Evolutionary conservation across 306 rosid species (phyloP).

Genomic region (Lupinus albus): DNA sequence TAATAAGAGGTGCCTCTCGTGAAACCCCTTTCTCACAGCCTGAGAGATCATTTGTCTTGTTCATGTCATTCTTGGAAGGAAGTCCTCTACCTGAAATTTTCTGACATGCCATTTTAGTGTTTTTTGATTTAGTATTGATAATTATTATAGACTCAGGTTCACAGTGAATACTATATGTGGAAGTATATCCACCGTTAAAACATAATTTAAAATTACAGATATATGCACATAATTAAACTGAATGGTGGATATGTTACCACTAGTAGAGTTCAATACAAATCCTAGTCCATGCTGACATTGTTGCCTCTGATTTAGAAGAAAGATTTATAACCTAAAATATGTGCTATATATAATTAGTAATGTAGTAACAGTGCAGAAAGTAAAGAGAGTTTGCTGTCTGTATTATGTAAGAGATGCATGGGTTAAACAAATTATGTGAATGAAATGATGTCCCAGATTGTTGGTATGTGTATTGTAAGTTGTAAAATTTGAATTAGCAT

Average conservation of each 20-base stretch:
- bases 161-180: no score
- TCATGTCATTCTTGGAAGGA: conserved; percentile 71
- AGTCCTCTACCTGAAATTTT: conserved; percentile 67
- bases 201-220: no score
- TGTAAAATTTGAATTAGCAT: neutral
- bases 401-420: conserved; percentile 34
- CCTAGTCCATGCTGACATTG: no score
- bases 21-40: conserved; percentile 99
- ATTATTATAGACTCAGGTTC: no score
- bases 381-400: conserved; percentile 14
- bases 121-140: neutral
- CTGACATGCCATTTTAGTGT: conserved; percentile 45
- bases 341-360: conserved; percentile 36
- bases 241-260: no score
- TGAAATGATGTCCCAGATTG: neutral
- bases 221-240: no score
- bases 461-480: neutral
- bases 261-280: no score
- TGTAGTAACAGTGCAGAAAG: conserved; percentile 34
- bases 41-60: conserved; percentile 79
- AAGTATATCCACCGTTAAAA: no score
- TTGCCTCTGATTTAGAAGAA: conserved; percentile 17
- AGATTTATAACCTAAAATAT: conserved; percentile 45
- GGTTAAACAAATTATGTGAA: conserved; percentile 15
- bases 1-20: conserved; percentile 94